Conservation (phyloP, 2,329 filamentous ascomycete genomes). For the Coniella lustricola region DNA sequence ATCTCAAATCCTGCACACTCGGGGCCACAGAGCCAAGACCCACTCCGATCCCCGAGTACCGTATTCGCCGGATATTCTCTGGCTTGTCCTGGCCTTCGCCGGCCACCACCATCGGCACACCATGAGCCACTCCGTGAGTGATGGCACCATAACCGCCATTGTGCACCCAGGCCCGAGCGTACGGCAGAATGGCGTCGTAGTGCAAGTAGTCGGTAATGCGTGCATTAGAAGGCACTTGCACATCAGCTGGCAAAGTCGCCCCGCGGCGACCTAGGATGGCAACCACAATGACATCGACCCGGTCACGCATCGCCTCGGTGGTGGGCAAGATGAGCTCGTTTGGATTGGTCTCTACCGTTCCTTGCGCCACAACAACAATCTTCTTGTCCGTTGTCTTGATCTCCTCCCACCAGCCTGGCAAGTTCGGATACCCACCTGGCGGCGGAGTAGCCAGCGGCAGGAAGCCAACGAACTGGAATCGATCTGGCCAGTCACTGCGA, state of each 20-base stretch:
- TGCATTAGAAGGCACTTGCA: constrained; percentile 24
- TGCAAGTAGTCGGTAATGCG: constrained; percentile 30
- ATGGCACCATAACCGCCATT: constrained; percentile 36
- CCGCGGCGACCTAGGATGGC: constrained; percentile 31
- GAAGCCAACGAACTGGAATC: constrained; percentile 29
- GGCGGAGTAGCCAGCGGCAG: constrained; percentile 20
- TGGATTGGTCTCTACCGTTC: constrained; percentile 32
- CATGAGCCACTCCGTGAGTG: constrained; percentile 32
- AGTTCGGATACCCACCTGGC: constrained; percentile 12
- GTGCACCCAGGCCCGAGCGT: constrained; percentile 31
- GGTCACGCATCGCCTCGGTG: constrained; percentile 25
- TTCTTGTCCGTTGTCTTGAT: constrained; percentile 23
- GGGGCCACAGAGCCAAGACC: constrained; percentile 25
- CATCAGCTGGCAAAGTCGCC: constrained; percentile 19
- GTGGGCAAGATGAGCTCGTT: constrained; percentile 32
- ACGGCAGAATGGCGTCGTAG: constrained; percentile 32
- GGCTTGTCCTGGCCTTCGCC: constrained; percentile 36
- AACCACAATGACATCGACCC: constrained; percentile 25
- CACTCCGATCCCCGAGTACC: constrained; percentile 28
- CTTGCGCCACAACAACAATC: constrained; percentile 32
- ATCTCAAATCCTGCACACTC: constrained; percentile 20
- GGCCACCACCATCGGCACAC: constrained; percentile 33
- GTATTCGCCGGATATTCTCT: constrained; percentile 30
- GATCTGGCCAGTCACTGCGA: constrained; percentile 28
- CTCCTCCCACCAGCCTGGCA: constrained; percentile 29